Conservation (phyloP, 768 basidiomycete genomes). For the Boletus reticuloceps region DNA sequence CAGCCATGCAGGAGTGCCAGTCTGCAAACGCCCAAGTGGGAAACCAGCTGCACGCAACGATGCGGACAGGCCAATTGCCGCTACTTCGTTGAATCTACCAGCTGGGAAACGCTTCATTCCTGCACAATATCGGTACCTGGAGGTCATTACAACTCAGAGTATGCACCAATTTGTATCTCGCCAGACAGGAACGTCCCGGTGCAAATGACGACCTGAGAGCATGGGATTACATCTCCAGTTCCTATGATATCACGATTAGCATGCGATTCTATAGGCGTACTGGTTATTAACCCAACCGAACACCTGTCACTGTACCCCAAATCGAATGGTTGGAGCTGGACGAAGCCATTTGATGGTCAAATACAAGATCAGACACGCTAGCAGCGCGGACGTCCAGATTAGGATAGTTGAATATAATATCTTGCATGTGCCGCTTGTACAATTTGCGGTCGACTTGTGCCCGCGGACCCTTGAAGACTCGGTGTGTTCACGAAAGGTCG, state of each 20-base stretch:
- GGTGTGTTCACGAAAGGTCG: background rate
- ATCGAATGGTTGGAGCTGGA: no score
- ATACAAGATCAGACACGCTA: no score
- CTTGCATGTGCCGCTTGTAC: constrained; percentile 83
- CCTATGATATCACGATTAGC: constrained; percentile 41
- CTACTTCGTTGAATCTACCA: constrained; percentile 70
- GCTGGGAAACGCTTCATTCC: constrained; percentile 75
- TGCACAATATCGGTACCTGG: constrained; percentile 19
- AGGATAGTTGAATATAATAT: no score
- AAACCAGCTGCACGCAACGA: constrained; percentile 77
- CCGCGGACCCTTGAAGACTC: constrained; percentile 70
- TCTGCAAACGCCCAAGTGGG: constrained; percentile 79
- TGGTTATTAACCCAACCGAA: constrained; percentile 54
- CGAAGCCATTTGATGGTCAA: no score
- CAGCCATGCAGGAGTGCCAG: constrained; percentile 83
- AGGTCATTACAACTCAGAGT: background rate
- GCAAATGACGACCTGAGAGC: constrained; percentile 82
- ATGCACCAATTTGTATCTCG: constrained; percentile 82
- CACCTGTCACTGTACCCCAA: constrained; percentile 61
- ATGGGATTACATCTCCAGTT: constrained; percentile 68
- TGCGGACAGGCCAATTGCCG: constrained; percentile 70
- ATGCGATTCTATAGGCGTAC: background rate
- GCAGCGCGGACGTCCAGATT: no score
- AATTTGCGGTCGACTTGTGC: constrained; percentile 86
- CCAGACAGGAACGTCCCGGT: constrained; percentile 91